Percentiles rank a stretch among this genome's conserved stretches.
phyloP scores from a whole-genome alignment of 257 asterid genomes.

The Solanum rostratum region DNA sequence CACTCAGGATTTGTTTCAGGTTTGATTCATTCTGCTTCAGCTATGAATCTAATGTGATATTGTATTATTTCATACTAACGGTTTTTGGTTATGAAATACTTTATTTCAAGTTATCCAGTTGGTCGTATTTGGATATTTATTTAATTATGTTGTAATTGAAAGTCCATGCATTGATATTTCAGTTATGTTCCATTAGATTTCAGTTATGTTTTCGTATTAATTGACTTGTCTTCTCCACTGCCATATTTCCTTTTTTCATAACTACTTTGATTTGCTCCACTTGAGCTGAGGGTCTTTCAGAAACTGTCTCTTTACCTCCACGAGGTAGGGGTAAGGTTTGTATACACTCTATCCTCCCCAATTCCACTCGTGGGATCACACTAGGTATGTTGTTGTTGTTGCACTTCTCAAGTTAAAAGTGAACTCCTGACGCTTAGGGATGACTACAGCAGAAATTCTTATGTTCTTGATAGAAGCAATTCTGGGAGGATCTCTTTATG shows the following conservation, averaged over 20 bases:
- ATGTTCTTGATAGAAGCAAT: background rate
- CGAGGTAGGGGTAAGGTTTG: no score
- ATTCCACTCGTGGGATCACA: background rate
- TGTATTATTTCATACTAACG: background rate
- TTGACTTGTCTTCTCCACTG: background rate
- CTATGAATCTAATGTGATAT: background rate
- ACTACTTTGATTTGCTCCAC: background rate
- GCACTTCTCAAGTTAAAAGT: background rate
- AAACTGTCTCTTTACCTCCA: background rate
- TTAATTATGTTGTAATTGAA: background rate
- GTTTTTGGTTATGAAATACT: background rate
- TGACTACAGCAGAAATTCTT: background rate
- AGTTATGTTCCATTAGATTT: background rate
- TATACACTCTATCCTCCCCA: background rate
- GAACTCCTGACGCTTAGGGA: background rate
- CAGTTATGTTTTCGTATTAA: background rate
- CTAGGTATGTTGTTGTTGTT: background rate
- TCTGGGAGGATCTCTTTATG: background rate
- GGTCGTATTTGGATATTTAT: background rate
- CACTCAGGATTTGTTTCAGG: constrained; percentile 95
- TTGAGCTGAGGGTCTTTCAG: background rate
- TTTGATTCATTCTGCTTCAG: constrained; percentile 2
- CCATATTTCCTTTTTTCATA: background rate
- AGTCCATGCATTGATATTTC: background rate
- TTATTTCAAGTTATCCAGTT: background rate